A percentile compares a stretch with the other conserved stretches of the same genome.
phyloP scores from a whole-genome alignment of 177 flowering plant species.

The Vitis hybrid region DNA sequence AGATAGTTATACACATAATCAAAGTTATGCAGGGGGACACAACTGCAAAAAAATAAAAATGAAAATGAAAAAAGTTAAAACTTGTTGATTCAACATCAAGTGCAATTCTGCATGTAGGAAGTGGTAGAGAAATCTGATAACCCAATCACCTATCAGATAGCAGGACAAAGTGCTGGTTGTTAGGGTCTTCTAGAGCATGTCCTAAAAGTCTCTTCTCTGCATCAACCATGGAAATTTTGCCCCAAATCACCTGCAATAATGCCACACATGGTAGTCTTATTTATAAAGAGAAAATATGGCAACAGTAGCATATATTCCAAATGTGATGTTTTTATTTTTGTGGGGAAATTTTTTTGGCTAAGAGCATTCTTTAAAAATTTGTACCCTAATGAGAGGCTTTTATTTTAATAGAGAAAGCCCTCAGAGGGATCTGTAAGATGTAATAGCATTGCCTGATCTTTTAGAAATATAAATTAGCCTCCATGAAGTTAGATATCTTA shows the following conservation, averaged over 20 bases:
- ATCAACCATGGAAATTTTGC: constrained; percentile 80
- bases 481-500: too few relatives aligned
- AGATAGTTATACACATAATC: constrained; percentile 74
- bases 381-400: too few relatives aligned
- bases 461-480: too few relatives aligned
- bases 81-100: constrained; percentile 2
- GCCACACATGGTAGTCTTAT: constrained; percentile 13
- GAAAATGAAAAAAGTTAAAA: not conserved
- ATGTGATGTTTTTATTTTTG: too few relatives aligned
- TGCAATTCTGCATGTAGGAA: not conserved
- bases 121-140: not conserved
- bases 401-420: too few relatives aligned
- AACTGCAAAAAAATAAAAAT: constrained; percentile 45
- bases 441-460: too few relatives aligned
- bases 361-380: too few relatives aligned
- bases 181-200: constrained; percentile 70
- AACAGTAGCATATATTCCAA: too few relatives aligned
- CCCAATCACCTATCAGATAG: constrained; percentile 74
- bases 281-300: too few relatives aligned
- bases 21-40: constrained; percentile 75
- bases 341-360: too few relatives aligned
- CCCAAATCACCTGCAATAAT: constrained; percentile 72
- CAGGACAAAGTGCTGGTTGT: constrained; percentile 79
- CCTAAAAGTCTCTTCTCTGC: constrained; percentile 79
- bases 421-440: too few relatives aligned